Base-by-base conservation (phyloP, 306 rosid genomes). In the Aeschynomene evenia region DNA sequence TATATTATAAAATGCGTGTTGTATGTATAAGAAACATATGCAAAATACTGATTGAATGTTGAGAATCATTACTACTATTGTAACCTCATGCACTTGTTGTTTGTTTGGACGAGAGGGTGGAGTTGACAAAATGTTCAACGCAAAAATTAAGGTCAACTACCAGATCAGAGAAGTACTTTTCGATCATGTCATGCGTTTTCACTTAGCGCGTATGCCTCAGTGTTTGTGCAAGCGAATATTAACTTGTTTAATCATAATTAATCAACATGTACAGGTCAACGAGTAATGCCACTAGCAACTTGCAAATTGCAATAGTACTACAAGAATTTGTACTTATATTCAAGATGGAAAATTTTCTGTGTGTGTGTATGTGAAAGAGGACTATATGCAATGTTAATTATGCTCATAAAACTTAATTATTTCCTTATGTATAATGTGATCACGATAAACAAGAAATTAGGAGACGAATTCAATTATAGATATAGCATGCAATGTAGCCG, bases 81-180 rank as follows among this genome's bases (percentile, higher is more conserved):
- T 39, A 39, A 39, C 14, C 45, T 9, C 14, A 11, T 36, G 9
- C n/a, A n/a, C 14, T 15, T 13, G n/a, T 10, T 10, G n/a, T 39
- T 40, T 12, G 5, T 39, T 34, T 71, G 57, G 59, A 65, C 71
- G 18, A 48, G 33, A 48, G 33, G 48, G 74, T 71, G 58, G 14
- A n/a, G 53, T 63, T 71, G 77, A 77, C 73, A 63, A 46, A 0
- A 13, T 71, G 76, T 63, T 70, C 6, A 64, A 12, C 48, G 63
- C 55, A 23, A n/a, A 62, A 55, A 56, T 56, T 49, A 48, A 23
- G 63, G 77, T 71, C 78, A 78, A 53, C 64, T 28, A 60, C 73
- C 26, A 15, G 20, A 60, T 68, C 26, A 15, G 20, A 26, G 42
- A 18, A 16, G 8, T 45, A 70, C 75, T 53, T 20, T 18, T 14